These are phyloP conservation scores for Cryptococcus wingfieldii DNA, from an alignment of 1,284 basidiomycete species.

Conservation along the genomic window DNA sequence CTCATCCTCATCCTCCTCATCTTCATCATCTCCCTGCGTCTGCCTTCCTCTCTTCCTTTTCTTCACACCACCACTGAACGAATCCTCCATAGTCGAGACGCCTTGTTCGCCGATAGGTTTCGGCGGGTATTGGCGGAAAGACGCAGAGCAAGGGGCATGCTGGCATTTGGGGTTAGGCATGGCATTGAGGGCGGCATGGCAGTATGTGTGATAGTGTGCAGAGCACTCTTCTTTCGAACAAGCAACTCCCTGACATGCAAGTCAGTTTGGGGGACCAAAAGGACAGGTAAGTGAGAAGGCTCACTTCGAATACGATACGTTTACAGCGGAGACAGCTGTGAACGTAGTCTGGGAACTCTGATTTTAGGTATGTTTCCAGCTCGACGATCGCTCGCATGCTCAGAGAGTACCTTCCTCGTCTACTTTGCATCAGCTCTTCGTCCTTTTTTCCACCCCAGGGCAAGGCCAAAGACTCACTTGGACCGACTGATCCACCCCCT, in stretches of 20 bases:
- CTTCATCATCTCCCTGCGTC: constrained; percentile 12
- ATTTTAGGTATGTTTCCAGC: constrained; percentile 37
- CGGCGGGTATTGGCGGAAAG: constrained; percentile 16
- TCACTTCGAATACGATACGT: constrained; percentile 35
- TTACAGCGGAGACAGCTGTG: constrained; percentile 34
- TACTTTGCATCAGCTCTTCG: constrained; percentile 2
- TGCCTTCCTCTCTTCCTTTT: constrained; percentile 14
- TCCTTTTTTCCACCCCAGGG: neutral
- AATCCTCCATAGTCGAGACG: constrained; percentile 30
- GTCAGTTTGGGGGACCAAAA: neutral
- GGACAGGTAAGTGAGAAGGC: neutral
- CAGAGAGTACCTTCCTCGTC: constrained; percentile 40
- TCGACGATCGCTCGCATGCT: constrained; percentile 39
- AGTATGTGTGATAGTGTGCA: constrained; percentile 38
- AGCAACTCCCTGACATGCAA: constrained; percentile 23
- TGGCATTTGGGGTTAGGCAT: neutral
- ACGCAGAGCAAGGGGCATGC: constrained; percentile 19
- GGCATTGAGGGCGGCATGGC: constrained; percentile 23
- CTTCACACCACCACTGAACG: constrained; percentile 11
- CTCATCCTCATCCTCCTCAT: constrained; percentile 19
- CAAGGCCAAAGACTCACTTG: constrained; percentile 21
- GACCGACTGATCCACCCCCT: constrained; percentile 42
- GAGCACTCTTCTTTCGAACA: constrained; percentile 31
- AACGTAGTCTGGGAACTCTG: constrained; percentile 33
- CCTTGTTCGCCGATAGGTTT: constrained; percentile 38